These are phyloP conservation scores for Zelonia costaricensis DNA, from an alignment of 208 protist species.

Conservation along the genomic window DNA sequence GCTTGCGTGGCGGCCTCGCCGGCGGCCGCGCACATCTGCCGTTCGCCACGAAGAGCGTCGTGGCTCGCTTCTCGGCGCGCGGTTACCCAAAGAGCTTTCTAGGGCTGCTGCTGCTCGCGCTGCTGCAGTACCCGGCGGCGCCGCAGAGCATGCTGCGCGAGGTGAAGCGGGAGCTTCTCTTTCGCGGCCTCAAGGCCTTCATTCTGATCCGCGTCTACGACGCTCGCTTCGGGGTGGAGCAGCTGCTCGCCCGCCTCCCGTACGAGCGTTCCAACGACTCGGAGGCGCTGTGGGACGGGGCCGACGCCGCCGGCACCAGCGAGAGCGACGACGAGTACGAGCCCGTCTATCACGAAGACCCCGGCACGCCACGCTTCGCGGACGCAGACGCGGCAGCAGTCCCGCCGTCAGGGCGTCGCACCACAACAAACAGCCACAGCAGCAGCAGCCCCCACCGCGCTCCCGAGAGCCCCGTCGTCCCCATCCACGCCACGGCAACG, in stretches of 20 bases:
- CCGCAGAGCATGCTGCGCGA: constrained; percentile 36
- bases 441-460: too few species aligned
- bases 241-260: constrained; percentile 20
- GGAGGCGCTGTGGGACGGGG: constrained; percentile 1
- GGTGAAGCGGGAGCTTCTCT: constrained; percentile 50
- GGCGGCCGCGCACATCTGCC: constrained; percentile 1
- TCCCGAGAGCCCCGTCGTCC: too few species aligned
- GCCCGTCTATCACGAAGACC: background rate
- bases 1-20: too few species aligned
- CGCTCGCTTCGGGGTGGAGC: constrained; percentile 36
- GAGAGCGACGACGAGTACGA: constrained; percentile 1
- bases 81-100: constrained; percentile 53
- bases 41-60: constrained; percentile 34
- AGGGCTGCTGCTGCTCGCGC: constrained; percentile 37
- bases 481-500: too few species aligned
- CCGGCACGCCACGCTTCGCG: background rate
- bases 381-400: background rate
- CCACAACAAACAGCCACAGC: too few species aligned
- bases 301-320: constrained; percentile 1
- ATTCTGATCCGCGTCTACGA: constrained; percentile 36
- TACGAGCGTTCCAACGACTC: constrained; percentile 6
- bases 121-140: constrained; percentile 38
- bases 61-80: constrained; percentile 30
- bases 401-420: background rate
- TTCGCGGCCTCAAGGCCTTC: constrained; percentile 40